These are phyloP conservation scores for Entelexis sorbosivorans DNA, from an alignment of 1,139 yeast genomes.

Conservation along the genomic window DNA sequence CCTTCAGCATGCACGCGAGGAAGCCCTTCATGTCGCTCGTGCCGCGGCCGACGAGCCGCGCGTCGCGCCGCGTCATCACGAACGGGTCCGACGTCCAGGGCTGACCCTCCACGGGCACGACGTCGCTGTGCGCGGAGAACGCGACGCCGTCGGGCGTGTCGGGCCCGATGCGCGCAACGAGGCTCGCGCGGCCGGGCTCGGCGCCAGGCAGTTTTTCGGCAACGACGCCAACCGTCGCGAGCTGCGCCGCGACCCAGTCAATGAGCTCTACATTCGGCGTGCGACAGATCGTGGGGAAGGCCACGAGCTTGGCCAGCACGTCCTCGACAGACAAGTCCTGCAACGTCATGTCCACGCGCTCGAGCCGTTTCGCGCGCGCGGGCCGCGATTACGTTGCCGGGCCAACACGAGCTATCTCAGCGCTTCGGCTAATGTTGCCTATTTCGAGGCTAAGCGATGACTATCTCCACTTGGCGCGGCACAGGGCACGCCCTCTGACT, in stretches of 20 bases:
- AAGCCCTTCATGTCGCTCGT: slow-evolving; percentile 49
- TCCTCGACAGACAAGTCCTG: neutral
- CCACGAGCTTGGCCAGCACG: slow-evolving; percentile 10
- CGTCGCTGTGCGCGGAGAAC: slow-evolving; percentile 21
- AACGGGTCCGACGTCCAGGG: slow-evolving; percentile 89
- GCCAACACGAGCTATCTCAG: too few relatives aligned
- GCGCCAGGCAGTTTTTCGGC: slow-evolving; percentile 9
- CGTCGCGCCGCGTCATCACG: slow-evolving; percentile 36
- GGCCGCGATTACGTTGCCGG: too few relatives aligned
- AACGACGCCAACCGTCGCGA: slow-evolving; percentile 9
- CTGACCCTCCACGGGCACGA: slow-evolving; percentile 21
- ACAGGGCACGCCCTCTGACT: neutral
- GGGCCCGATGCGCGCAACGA: slow-evolving; percentile 19
- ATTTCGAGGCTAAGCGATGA: neutral
- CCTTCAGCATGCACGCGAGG: slow-evolving; percentile 20
- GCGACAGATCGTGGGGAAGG: slow-evolving; percentile 16
- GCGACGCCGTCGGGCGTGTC: slow-evolving; percentile 14
- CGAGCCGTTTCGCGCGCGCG: too few relatives aligned
- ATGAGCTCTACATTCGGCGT: slow-evolving; percentile 16
- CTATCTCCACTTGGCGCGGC: neutral
- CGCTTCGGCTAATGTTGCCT: neutral
- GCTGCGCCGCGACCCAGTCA: slow-evolving; percentile 11
- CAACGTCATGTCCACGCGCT: neutral
- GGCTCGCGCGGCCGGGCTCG: slow-evolving; percentile 13
- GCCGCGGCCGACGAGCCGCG: slow-evolving; percentile 73